Evolutionary conservation across 1,284 basidiomycete species (phyloP).

Genomic region (Trichosporon ovoides): DNA sequence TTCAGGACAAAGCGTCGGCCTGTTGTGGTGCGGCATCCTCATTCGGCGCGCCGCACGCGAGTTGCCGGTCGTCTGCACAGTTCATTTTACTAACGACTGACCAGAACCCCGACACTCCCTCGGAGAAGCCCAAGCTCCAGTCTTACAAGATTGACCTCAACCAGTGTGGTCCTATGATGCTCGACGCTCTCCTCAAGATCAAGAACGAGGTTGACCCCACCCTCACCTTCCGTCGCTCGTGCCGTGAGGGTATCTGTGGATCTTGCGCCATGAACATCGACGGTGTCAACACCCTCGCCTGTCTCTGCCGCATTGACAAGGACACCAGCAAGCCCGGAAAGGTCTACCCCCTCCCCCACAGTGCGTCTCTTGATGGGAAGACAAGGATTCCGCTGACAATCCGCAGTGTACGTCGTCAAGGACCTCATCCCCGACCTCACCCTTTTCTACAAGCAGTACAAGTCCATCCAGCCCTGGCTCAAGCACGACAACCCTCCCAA

Average conservation of each 20-base stretch:
- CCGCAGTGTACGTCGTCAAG: constrained; percentile 94
- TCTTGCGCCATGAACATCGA: constrained; percentile 99
- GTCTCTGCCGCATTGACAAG: constrained; percentile 91
- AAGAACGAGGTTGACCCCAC: constrained; percentile 98
- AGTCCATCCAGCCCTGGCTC: constrained; percentile 92
- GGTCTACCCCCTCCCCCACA: constrained; percentile 98
- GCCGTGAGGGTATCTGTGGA: constrained; percentile 96
- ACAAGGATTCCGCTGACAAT: background rate
- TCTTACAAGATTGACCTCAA: constrained; percentile 89
- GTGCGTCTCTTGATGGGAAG: constrained; percentile 54
- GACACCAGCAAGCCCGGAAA: constrained; percentile 67
- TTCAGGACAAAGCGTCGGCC: too few species aligned
- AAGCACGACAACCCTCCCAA: constrained; percentile 85
- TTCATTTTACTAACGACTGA: background rate
- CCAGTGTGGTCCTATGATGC: constrained; percentile 92
- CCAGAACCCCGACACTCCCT: constrained; percentile 91
- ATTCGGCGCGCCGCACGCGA: background rate
- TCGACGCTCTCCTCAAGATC: constrained; percentile 73
- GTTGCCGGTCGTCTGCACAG: background rate
- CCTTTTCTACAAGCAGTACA: constrained; percentile 84
- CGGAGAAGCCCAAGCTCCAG: constrained; percentile 85
- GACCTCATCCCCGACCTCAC: constrained; percentile 77
- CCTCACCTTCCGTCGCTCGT: constrained; percentile 91
- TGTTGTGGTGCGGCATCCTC: background rate
- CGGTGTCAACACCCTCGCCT: constrained; percentile 95